Evolutionary conservation across 129 eudicot species (phyloP), one percentile per base, ranked within the genome.

Genomic region (Kitagawia praeruptora): DNA sequence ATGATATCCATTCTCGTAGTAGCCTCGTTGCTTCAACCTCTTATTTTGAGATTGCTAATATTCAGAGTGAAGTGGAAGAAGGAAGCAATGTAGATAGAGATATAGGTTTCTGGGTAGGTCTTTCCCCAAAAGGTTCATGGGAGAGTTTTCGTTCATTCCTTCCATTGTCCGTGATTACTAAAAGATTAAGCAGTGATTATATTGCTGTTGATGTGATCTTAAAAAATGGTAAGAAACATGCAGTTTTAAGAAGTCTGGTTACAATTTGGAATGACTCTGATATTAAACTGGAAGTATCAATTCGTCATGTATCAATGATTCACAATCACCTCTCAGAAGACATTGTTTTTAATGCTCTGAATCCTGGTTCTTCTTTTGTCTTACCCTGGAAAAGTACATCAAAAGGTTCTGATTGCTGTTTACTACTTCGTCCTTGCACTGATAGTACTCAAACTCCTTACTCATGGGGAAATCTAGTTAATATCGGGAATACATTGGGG

Each of bases 161-260:
- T 86, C 98, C 99, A 40, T 86, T 88, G 40, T 89, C 99, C 34
- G 91, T 90, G 48, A 85, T 89, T 46, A 80, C 98, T 58, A 92
- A 80, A 85, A 70, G 82, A 74, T 79, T 96, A 80, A 88, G 81
- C 31, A 87, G 85, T 63, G 89, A 92, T 58, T 87, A 80, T 89
- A 41, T 96, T 75, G 99, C 97, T 75, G 77, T 90, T 84, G 99
- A 96, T 71, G 95, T 96, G 41, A 82, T 87, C 44, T 86, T 89
- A 84, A 90, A 84, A 84, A 88, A 90, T 83, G 97, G 99, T 28
- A 96, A 92, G 88, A 96, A 92, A 78, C 97, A 89, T 86, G 99
- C 91, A 73, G 78, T 90, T 81, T 77, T 96, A 73, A 90, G 99
- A 87, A 90, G 94, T 78, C 97, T 96, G 83, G 93, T 90, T 44